Percentiles rank a stretch among this genome's conserved stretches.
phyloP scores from a whole-genome alignment of 441 rosid species.

The Adansonia gregorii region DNA sequence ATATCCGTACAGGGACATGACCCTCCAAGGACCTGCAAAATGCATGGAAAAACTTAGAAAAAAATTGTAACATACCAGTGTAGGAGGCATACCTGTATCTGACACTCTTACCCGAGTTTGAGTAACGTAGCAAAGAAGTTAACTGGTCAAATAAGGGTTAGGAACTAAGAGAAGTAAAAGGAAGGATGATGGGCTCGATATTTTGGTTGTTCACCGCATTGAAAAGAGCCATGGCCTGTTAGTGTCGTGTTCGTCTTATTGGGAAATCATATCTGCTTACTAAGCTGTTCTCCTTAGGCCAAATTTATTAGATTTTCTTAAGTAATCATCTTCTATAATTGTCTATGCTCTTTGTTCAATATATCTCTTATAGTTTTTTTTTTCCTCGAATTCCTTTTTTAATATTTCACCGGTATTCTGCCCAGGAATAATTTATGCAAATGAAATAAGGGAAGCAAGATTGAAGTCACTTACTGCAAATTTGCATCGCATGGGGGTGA shows the following conservation, averaged over 20 bases:
- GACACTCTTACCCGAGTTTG: too few species aligned
- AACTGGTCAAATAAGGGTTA: neutral
- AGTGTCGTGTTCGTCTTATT: neutral
- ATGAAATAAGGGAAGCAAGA: slow-evolving; percentile 85
- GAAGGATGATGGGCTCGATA: neutral
- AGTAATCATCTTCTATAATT: neutral
- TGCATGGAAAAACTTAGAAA: too few species aligned
- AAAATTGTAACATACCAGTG: too few species aligned
- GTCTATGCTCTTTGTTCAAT: neutral
- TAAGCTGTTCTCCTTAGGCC: neutral
- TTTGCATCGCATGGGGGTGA: slow-evolving; percentile 97
- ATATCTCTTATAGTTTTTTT: slow-evolving; percentile 6
- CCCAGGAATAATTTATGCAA: slow-evolving; percentile 88
- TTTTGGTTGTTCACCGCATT: neutral
- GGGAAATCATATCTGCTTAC: neutral
- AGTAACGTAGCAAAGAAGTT: neutral
- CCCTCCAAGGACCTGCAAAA: too few species aligned
- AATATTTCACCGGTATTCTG: slow-evolving; percentile 27
- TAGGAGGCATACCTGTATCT: too few species aligned
- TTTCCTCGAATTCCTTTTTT: slow-evolving; percentile 8
- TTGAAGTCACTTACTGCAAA: slow-evolving; percentile 90
- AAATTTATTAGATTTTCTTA: neutral
- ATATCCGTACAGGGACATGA: too few species aligned
- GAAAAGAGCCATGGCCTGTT: neutral
- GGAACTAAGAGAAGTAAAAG: neutral